Conservation (phyloP, 495 filamentous ascomycete species). For the Beverwykella pulmonaria region DNA sequence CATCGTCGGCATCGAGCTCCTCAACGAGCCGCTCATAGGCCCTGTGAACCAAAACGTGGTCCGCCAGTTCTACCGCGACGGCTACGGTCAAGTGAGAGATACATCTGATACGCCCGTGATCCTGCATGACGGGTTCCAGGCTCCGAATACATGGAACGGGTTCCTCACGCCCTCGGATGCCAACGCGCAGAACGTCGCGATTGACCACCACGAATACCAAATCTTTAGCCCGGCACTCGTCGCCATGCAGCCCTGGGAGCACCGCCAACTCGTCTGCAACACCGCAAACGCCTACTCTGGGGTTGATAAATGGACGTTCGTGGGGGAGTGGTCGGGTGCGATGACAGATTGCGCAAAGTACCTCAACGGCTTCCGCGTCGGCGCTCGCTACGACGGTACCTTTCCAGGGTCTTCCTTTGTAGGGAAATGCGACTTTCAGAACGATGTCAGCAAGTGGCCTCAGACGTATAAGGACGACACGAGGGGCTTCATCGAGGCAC, state of each 20-base stretch:
- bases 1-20: constrained; percentile 68
- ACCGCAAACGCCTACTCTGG: constrained; percentile 44
- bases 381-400: constrained; percentile 64
- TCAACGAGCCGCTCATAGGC: constrained; percentile 67
- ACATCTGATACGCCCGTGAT: constrained; percentile 58
- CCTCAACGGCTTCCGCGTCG: constrained; percentile 68
- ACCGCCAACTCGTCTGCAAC: constrained; percentile 51
- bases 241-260: constrained; percentile 45
- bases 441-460: constrained; percentile 45
- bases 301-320: constrained; percentile 53
- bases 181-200: constrained; percentile 47
- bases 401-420: constrained; percentile 45
- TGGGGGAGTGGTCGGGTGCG: constrained; percentile 61
- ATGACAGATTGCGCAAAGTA: constrained; percentile 76
- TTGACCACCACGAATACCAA: constrained; percentile 58
- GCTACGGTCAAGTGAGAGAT: constrained; percentile 58
- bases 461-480: constrained; percentile 46
- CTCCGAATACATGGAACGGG: constrained; percentile 47
- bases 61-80: constrained; percentile 66
- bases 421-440: constrained; percentile 49
- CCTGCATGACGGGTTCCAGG: constrained; percentile 70
- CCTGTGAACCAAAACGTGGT: constrained; percentile 56
- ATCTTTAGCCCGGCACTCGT: constrained; percentile 49
- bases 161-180: constrained; percentile 48
- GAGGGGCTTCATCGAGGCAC: constrained; percentile 52